Evolutionary conservation across 306 rosid genomes (phyloP), one percentile per base, ranked within the genome.

Genomic region (Lathyrus aphaca): DNA sequence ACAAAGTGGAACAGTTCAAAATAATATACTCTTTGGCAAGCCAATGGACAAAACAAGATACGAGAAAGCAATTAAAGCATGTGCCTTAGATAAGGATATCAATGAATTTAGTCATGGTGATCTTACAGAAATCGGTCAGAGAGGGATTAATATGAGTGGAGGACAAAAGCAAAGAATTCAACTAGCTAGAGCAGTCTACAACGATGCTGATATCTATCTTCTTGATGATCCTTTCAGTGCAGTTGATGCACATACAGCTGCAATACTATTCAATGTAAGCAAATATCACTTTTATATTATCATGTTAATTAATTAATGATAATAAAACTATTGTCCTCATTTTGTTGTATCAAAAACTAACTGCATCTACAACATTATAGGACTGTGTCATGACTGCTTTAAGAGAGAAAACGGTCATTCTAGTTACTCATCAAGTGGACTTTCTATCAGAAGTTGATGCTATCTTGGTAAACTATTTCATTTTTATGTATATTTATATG

Each of bases 81-180:
- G 93, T 79, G 96, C 96, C 15, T 77, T 91, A 45, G 86, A 86
- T 55, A 80, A 82, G 64, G 97, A 88, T 62, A 80, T 91, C 1
- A 59, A 69, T 35, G 77, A 72, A 71, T 86, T 91, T 69, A 79
- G 82, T 48, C 86, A 91, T 49, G 96, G 97, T 35, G 97, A 88
- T 75, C 91, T 86, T 37, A 86, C 96, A 35, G 97, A 91, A 82
- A 88, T 91, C 27, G 97, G 97, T 12, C 91, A 91, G 82, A 51
- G 97, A 85, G 96, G 97, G 64, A 68, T 89, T 43, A 91, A 91
- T 85, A 61, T 91, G 93, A 91, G 97, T 73, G 97, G 93, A 69
- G 97, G 97, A 50, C 97, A 91, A 73, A 91, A 88, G 79, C 96
- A 91, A 50, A 83, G 93, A 83, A 86, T 91, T 80, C 96, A 87